Conservation (phyloP, 495 filamentous ascomycete species). For the Chaetomium cochliodes region DNA sequence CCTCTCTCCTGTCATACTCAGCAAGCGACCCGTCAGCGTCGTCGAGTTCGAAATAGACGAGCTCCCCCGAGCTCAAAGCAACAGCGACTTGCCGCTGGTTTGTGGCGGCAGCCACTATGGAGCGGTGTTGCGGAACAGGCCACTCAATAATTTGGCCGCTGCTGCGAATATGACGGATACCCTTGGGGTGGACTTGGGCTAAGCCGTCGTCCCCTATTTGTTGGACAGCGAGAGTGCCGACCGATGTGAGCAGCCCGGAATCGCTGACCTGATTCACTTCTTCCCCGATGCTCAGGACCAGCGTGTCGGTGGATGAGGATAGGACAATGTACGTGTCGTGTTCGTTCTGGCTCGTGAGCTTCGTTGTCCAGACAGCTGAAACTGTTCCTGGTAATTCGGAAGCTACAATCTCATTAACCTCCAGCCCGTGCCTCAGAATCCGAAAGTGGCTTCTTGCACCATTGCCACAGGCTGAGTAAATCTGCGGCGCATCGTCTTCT, state of each 20-base stretch:
- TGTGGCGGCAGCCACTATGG: not conserved
- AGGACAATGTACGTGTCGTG: slow-evolving; percentile 2
- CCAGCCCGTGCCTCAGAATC: not conserved
- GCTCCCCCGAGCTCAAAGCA: not conserved
- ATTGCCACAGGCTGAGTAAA: slow-evolving; percentile 59
- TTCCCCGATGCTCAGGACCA: not conserved
- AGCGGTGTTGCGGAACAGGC: slow-evolving; percentile 1
- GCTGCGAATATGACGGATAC: not conserved
- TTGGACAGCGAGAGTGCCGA: not conserved
- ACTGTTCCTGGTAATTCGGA: not conserved
- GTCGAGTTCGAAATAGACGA: not conserved
- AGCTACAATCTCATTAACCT: slow-evolving; percentile 5
- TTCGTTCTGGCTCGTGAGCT: not conserved
- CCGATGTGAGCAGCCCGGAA: not conserved
- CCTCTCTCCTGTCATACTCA: not conserved
- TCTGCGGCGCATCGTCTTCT: slow-evolving; percentile 90
- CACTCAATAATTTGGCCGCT: not conserved
- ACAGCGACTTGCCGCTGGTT: slow-evolving; percentile 1
- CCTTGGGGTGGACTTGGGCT: not conserved
- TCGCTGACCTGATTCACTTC: not conserved
- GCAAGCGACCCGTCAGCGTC: not conserved
- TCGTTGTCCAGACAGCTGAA: not conserved
- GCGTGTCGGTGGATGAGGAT: not conserved
- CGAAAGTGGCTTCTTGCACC: not conserved
- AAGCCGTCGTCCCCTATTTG: slow-evolving; percentile 1